phyloP scores from a whole-genome alignment of 352 stramenopile genomes.

The Pythium grandisporangium region DNA sequence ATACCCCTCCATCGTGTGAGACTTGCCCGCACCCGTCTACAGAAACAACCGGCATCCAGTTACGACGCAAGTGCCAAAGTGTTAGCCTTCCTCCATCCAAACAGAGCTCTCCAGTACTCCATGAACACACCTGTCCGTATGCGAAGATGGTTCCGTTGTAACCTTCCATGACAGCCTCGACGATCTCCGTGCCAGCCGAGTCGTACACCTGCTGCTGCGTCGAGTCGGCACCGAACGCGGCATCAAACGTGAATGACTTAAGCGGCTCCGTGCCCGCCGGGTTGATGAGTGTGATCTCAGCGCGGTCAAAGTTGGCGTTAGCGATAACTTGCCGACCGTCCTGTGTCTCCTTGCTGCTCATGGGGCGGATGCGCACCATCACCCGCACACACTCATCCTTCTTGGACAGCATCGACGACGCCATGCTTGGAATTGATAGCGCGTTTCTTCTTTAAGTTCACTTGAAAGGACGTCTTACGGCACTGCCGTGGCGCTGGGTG shows the following conservation, averaged over 20 bases:
- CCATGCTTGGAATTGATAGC: background rate
- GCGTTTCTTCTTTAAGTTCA: too few species aligned
- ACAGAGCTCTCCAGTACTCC: too few species aligned
- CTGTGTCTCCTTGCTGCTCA: slow-evolving; percentile 93
- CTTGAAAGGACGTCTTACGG: too few species aligned
- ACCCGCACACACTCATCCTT: slow-evolving; percentile 93
- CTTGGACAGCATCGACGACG: slow-evolving; percentile 23
- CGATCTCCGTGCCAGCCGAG: slow-evolving; percentile 81
- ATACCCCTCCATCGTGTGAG: slow-evolving; percentile 83
- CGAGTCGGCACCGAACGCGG: slow-evolving; percentile 90
- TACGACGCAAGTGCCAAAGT: too few species aligned
- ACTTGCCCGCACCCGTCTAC: slow-evolving; percentile 86
- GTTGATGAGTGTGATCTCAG: slow-evolving; percentile 87
- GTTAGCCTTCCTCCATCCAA: too few species aligned
- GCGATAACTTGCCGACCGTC: slow-evolving; percentile 81
- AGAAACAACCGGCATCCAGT: too few species aligned
- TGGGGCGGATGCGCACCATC: slow-evolving; percentile 93
- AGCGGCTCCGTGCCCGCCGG: slow-evolving; percentile 70
- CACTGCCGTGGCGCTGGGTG: too few species aligned
- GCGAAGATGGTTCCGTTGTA: slow-evolving; percentile 92
- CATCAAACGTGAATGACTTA: slow-evolving; percentile 97
- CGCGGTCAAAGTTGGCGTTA: slow-evolving; percentile 85
- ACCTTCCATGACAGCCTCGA: slow-evolving; percentile 86
- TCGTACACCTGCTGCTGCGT: slow-evolving; percentile 94
- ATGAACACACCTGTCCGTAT: slow-evolving; percentile 87